Evolutionary conservation across 441 rosid species (phyloP).

Genomic region (Isatis lusitanica): DNA sequence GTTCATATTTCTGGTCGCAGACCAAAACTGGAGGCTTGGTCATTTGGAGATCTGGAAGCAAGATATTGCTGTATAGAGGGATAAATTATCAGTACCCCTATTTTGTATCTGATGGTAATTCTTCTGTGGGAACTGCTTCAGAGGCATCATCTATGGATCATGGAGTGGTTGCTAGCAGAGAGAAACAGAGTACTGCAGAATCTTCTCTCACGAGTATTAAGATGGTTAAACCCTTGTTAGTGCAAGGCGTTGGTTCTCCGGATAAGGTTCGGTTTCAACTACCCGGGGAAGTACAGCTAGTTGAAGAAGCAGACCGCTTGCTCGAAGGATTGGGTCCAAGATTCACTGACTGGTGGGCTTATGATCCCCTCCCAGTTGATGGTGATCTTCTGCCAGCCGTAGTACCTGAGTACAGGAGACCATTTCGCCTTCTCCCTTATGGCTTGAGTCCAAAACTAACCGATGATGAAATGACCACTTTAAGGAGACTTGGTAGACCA

Average conservation of each 20-base stretch:
- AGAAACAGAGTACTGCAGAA: slow-evolving; percentile 30
- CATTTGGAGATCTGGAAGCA: slow-evolving; percentile 93
- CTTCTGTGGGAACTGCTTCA: slow-evolving; percentile 37
- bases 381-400: slow-evolving; percentile 91
- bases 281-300: slow-evolving; percentile 77
- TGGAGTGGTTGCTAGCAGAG: slow-evolving; percentile 35
- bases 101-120: slow-evolving; percentile 49
- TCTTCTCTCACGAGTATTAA: slow-evolving; percentile 33
- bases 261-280: slow-evolving; percentile 77
- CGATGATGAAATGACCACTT: slow-evolving; percentile 91
- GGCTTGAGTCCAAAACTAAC: slow-evolving; percentile 79
- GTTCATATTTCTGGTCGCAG: slow-evolving; percentile 46
- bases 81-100: slow-evolving; percentile 81
- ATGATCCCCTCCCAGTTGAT: slow-evolving; percentile 90
- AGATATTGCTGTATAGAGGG: slow-evolving; percentile 84
- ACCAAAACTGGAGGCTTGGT: slow-evolving; percentile 94
- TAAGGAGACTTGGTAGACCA: slow-evolving; percentile 88
- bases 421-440: slow-evolving; percentile 95
- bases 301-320: slow-evolving; percentile 76
- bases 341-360: slow-evolving; percentile 94
- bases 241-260: slow-evolving; percentile 78
- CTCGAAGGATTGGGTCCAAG: slow-evolving; percentile 95
- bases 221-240: slow-evolving; percentile 40
- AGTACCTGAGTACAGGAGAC: slow-evolving; percentile 78
- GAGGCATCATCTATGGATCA: slow-evolving; percentile 25